Evolutionary conservation across 805 yeast genomes (phyloP).

Genomic region (Metahyphopichia silvanorum): DNA sequence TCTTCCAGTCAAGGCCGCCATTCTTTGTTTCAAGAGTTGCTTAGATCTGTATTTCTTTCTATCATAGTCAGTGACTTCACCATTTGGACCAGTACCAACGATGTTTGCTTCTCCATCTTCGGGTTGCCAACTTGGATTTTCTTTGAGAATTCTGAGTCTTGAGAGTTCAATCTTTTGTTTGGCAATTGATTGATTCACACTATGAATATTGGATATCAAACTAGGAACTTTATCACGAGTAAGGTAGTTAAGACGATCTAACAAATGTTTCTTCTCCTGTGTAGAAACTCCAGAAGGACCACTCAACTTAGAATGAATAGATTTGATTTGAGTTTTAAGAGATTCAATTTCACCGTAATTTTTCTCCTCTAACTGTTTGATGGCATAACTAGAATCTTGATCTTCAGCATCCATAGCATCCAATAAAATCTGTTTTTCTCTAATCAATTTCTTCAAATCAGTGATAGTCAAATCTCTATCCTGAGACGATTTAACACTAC

Average conservation of each 20-base stretch:
- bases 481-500: conserved; percentile 16
- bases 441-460: conserved; percentile 59
- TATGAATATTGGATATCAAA: conserved; percentile 59
- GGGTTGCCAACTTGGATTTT: conserved; percentile 62
- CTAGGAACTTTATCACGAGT: conserved; percentile 68
- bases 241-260: conserved; percentile 55
- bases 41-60: conserved; percentile 75
- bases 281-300: conserved; percentile 30
- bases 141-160: conserved; percentile 51
- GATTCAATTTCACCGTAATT: conserved; percentile 58
- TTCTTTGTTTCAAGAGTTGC: conserved; percentile 75
- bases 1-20: conserved; percentile 91
- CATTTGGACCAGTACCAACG: conserved; percentile 83
- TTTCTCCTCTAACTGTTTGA: conserved; percentile 33
- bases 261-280: conserved; percentile 48
- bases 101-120: conserved; percentile 36
- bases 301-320: conserved; percentile 37
- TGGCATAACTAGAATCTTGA: conserved; percentile 33
- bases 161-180: conserved; percentile 61
- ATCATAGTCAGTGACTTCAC: conserved; percentile 81
- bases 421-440: conserved; percentile 67
- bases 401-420: conserved; percentile 72
- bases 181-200: conserved; percentile 67
- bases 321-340: conserved; percentile 58
- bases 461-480: conserved; percentile 44